phyloP scores from a whole-genome alignment of 1,284 basidiomycete genomes.

The Ustilago tritici region DNA sequence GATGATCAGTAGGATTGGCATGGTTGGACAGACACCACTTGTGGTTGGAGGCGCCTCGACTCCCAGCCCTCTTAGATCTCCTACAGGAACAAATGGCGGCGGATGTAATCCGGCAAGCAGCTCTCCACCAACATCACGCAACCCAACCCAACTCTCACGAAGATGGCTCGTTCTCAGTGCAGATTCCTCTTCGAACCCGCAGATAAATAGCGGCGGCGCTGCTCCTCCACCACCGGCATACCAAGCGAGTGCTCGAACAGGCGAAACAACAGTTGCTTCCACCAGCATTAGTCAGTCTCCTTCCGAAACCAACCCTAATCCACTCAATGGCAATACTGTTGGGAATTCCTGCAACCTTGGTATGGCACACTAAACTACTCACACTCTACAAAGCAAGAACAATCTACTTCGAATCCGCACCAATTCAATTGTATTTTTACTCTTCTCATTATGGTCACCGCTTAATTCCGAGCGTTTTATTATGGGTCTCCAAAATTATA shows the following conservation, averaged over 20 bases:
- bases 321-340: neutral
- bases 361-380: constrained; percentile 19
- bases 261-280: constrained; percentile 35
- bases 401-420: neutral
- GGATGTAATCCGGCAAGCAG: constrained; percentile 10
- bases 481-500: no score
- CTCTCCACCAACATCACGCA: constrained; percentile 27
- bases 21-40: constrained; percentile 15
- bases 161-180: constrained; percentile 55
- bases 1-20: constrained; percentile 25
- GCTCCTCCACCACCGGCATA: constrained; percentile 52
- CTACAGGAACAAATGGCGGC: constrained; percentile 2
- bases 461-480: no score
- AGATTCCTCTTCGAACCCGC: constrained; percentile 11
- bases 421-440: constrained; percentile 20
- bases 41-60: neutral
- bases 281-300: constrained; percentile 32
- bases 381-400: neutral
- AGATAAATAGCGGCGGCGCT: neutral
- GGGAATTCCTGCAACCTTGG: constrained; percentile 18
- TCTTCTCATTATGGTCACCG: no score
- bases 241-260: constrained; percentile 34
- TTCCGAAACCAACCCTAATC: neutral
- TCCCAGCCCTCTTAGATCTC: constrained; percentile 14
- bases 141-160: constrained; percentile 44